These are phyloP conservation scores for Penicillium italicum DNA, from an alignment of 2,329 filamentous ascomycete species.

Conservation along the genomic window DNA sequence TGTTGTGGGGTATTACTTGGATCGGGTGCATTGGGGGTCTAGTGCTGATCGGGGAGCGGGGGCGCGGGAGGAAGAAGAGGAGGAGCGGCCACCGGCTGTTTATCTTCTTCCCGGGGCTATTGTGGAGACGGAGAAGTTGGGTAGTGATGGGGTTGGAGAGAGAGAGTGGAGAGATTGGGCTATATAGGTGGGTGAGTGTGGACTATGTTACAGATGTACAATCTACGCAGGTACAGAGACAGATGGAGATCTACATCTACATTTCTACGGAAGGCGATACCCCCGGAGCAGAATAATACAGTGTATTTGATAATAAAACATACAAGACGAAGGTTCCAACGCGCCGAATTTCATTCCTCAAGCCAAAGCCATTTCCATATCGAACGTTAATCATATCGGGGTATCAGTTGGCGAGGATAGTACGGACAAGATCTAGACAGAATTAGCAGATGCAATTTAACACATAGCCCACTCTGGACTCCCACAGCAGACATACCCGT, in stretches of 20 bases:
- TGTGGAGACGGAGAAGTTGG: constrained; percentile 56
- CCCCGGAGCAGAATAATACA: constrained; percentile 5
- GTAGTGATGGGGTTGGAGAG: constrained; percentile 32
- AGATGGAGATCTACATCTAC: not conserved
- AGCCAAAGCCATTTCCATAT: constrained; percentile 14
- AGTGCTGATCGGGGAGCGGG: constrained; percentile 7
- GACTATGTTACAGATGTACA: not conserved
- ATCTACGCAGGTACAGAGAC: not conserved
- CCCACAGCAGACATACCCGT: constrained; percentile 60
- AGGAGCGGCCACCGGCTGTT: constrained; percentile 46
- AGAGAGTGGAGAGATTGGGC: constrained; percentile 37
- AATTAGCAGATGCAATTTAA: not conserved
- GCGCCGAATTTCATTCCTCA: constrained; percentile 6
- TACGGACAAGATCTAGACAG: constrained; percentile 70
- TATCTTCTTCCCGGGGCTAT: constrained; percentile 61
- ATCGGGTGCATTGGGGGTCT: constrained; percentile 46
- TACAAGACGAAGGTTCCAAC: constrained; percentile 9
- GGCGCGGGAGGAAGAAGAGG: constrained; percentile 15
- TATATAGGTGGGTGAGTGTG: not conserved
- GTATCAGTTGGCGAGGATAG: constrained; percentile 75
- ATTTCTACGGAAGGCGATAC: not conserved
- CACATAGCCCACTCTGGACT: not conserved
- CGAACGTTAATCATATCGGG: constrained; percentile 21
- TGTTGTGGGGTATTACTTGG: constrained; percentile 61
- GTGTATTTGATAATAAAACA: constrained; percentile 10